Evolutionary conservation across 2,329 filamentous ascomycete species (phyloP), one percentile per base, ranked within the genome.

Genomic region (Penicillium sp.): DNA sequence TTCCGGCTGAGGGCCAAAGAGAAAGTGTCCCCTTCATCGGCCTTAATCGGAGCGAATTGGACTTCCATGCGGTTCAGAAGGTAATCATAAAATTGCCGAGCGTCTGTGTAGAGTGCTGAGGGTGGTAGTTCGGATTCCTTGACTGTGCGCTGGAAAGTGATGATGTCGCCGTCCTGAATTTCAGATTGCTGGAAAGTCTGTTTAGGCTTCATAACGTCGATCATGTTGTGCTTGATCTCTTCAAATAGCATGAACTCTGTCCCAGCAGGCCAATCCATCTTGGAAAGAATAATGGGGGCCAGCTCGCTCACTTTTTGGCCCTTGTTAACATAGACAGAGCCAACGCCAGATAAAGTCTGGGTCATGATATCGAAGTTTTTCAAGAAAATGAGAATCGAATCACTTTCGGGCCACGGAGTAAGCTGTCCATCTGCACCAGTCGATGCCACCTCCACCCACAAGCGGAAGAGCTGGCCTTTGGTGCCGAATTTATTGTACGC

Each of bases 191-290:
- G 89, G 56, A 99, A 81, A 0, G 91, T 91, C 68, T 91, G 86
- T 76, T 96, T 97, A 0, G 87, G 83, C 75, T 97, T 97, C 79
- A 99, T 88, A 7, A 84, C 82, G 69, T 99, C 95, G 62, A 99
- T 96, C 92, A 97, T 97, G 56, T 86, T 90, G 47, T 92, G 91
- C 75, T 97, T 99, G 75, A 99, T 97, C 78, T 99, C 94, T 81
- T 99, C 94, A 77, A 87, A 97, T 19, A 99, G 82, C 64, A 83
- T 81, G 56, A 89, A 83, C 3, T 84, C 79, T 4, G 88, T 83
- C 59, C 88, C 91, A 1, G 88, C 82, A 23, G 88, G 83, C 93
- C 94, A 97, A 11, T 84, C 83, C 90, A 97, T 94, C 69, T 87
- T 84, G 64, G 88, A 85, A 54, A 88, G 76, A 56, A 99, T 97